phyloP scores from a whole-genome alignment of 345 rosid genomes.

The Rhodomyrtus tomentosa region DNA sequence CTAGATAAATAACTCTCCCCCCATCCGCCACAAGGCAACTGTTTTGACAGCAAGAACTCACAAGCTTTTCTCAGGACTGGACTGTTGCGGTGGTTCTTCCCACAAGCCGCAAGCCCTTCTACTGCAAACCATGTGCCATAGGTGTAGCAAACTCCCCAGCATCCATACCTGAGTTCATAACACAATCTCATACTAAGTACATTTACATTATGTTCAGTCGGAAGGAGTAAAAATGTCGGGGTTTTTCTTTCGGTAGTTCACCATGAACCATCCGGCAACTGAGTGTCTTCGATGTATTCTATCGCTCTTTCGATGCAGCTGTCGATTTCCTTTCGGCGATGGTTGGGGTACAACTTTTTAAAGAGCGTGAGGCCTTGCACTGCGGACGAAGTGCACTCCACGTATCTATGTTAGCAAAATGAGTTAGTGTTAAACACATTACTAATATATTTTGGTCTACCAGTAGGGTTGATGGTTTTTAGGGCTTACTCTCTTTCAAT shows the following conservation, averaged over 20 bases:
- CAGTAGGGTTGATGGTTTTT: not conserved
- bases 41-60: conserved; percentile 32
- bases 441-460: not conserved
- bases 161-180: conserved; percentile 32
- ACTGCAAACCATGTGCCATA: conserved; percentile 50
- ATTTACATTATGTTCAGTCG: not conserved
- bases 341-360: conserved; percentile 24
- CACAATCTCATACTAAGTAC: not conserved
- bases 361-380: conserved; percentile 30
- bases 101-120: conserved; percentile 36
- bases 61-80: conserved; percentile 36
- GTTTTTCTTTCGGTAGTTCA: not conserved
- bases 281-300: conserved; percentile 25
- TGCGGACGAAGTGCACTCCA: conserved; percentile 41
- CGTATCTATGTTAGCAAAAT: conserved; percentile 17
- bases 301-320: conserved; percentile 7
- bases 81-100: conserved; percentile 22
- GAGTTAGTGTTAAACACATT: not conserved
- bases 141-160: conserved; percentile 62
- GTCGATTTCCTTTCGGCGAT: conserved; percentile 26
- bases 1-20: conserved; percentile 58
- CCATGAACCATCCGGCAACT: conserved; percentile 47
- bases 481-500: conserved; percentile 38
- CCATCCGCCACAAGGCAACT: conserved; percentile 55
- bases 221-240: not conserved